A percentile compares a stretch with the other conserved stretches of the same genome.
Conservation (phyloP, 2,329 filamentous ascomycete genomes). For the Chalaropsis ovoidea region DNA sequence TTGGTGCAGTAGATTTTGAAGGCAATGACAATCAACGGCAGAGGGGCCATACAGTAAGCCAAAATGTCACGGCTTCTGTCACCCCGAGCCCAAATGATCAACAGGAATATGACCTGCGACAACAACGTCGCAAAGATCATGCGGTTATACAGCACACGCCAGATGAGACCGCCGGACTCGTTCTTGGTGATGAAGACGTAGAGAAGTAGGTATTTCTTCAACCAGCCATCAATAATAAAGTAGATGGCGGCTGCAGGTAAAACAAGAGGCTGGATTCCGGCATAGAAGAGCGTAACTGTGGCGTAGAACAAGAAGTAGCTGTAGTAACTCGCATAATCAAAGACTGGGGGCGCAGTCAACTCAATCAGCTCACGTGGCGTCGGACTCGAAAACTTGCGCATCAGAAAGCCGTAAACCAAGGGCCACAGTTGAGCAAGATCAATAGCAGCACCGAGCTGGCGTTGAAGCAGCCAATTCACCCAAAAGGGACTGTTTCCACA, state of each 20-base stretch:
- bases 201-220: conserved; percentile 91
- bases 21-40: conserved; percentile 64
- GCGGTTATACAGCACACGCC: conserved; percentile 88
- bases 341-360: conserved; percentile 79
- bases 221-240: conserved; percentile 72
- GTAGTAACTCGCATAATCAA: conserved; percentile 95
- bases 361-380: conserved; percentile 88
- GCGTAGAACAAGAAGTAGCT: conserved; percentile 96
- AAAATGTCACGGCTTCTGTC: conserved; percentile 44
- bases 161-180: conserved; percentile 87
- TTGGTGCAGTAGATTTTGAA: conserved; percentile 81
- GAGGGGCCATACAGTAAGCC: conserved; percentile 60
- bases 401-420: conserved; percentile 72
- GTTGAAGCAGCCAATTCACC: conserved; percentile 86
- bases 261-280: conserved; percentile 75
- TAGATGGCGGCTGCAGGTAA: conserved; percentile 80
- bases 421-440: conserved; percentile 85
- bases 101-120: conserved; percentile 65
- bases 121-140: conserved; percentile 72
- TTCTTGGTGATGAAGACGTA: conserved; percentile 96
- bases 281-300: conserved; percentile 78
- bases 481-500: conserved; percentile 82
- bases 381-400: conserved; percentile 72
- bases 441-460: conserved; percentile 84
- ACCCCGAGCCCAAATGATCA: conserved; percentile 63